phyloP scores from a whole-genome alignment of 2,329 filamentous ascomycete species.

The Keithomyces neogunnii region DNA sequence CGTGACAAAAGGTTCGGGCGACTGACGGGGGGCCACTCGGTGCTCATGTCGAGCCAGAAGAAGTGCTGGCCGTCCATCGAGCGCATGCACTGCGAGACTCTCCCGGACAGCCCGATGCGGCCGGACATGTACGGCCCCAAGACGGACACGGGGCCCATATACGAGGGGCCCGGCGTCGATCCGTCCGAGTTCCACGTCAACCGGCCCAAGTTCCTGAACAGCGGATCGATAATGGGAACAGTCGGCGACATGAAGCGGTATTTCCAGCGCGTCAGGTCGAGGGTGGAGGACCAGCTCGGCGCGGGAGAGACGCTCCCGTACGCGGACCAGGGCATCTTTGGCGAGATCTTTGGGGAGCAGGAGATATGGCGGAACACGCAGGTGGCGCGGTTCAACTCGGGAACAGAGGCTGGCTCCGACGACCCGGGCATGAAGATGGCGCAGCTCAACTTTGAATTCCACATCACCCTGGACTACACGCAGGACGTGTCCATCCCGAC shows the following conservation, averaged over 20 bases:
- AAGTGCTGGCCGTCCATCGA: conserved; percentile 12
- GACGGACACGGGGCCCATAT: conserved; percentile 8
- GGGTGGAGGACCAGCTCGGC: conserved; percentile 6
- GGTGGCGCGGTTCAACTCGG: too few species aligned
- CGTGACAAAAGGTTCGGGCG: background rate
- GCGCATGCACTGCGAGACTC: conserved; percentile 14
- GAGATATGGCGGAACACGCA: conserved; percentile 13
- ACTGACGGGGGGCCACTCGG: conserved; percentile 13
- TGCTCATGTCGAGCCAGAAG: conserved; percentile 16
- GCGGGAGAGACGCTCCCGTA: background rate
- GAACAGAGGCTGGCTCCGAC: too few species aligned
- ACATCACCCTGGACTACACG: conserved; percentile 17
- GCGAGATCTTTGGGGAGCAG: conserved; percentile 15
- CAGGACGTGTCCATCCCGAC: conserved; percentile 15
- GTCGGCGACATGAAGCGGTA: conserved; percentile 12
- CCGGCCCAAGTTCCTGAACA: conserved; percentile 13
- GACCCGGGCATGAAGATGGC: conserved; percentile 15
- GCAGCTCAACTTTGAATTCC: conserved; percentile 13
- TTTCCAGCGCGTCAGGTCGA: conserved; percentile 9
- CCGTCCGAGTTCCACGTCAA: conserved; percentile 1
- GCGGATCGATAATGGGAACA: conserved; percentile 13
- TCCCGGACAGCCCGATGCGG: conserved; percentile 16
- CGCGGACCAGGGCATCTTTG: conserved; percentile 15
- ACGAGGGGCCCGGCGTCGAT: background rate
- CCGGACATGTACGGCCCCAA: conserved; percentile 13